Conservation (phyloP, 2,329 filamentous ascomycete species). For the Ceratocystis smalleyi region DNA sequence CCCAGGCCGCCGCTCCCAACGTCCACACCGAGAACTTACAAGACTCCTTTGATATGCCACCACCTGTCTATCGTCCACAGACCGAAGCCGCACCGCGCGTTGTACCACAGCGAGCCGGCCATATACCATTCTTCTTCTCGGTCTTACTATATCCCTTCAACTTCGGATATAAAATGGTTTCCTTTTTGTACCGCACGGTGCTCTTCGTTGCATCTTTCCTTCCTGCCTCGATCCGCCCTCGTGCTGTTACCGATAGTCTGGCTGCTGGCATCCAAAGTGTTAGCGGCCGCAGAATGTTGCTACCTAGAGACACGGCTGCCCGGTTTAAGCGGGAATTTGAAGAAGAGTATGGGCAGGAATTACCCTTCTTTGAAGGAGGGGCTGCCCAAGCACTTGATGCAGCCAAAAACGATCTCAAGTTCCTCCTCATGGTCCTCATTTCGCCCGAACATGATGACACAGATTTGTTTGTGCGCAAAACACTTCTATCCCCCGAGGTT, state of each 20-base stretch:
- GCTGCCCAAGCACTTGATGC: conserved; percentile 84
- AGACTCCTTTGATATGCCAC: conserved; percentile 33
- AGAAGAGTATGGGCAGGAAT: conserved; percentile 64
- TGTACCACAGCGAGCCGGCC: conserved; percentile 60
- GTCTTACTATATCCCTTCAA: conserved; percentile 45
- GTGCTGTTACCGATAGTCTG: conserved; percentile 38
- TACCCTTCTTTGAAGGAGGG: conserved; percentile 74
- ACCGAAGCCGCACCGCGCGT: conserved; percentile 67
- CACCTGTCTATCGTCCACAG: conserved; percentile 21
- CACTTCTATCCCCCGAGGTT: conserved; percentile 61
- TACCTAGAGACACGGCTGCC: conserved; percentile 73
- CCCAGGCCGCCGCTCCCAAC: conserved; percentile 45
- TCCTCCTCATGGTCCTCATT: conserved; percentile 72
- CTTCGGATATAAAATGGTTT: conserved; percentile 56
- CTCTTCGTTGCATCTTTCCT: conserved; percentile 69
- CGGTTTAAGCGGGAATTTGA: conserved; percentile 88
- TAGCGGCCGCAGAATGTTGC: conserved; percentile 56
- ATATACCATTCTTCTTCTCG: conserved; percentile 63
- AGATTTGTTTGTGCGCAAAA: conserved; percentile 62
- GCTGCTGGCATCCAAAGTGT: conserved; percentile 41
- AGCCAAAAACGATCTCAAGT: conserved; percentile 82
- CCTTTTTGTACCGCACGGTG: conserved; percentile 54
- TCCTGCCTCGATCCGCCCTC: conserved; percentile 46
- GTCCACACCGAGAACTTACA: conserved; percentile 60
- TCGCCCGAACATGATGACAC: conserved; percentile 95